Base-by-base conservation (phyloP, 768 basidiomycete genomes). In the Macrolepiota albuminosa region DNA sequence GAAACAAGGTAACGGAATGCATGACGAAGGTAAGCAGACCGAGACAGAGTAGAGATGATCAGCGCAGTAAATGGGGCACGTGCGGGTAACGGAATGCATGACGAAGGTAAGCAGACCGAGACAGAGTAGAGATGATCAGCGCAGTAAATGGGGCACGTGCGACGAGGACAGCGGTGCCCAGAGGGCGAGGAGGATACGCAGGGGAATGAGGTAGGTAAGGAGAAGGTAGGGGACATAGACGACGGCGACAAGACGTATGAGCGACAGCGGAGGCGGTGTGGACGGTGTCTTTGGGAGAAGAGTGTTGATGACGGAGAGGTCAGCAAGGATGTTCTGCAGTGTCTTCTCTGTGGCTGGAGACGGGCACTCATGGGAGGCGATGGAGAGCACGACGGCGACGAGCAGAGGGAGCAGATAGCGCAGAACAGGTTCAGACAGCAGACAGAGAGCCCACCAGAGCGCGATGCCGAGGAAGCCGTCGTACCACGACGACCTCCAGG, bases 371-470 rank as follows among this genome's bases (percentile, higher is more conserved):
- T 40, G 71, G 40, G 11, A 29, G n/a, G 68, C 45, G 39, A 65
- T 45, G 31, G 59, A 57, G 31, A 63, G 2, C 2, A 62, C 54
- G 1, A 48, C 37, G 21, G 52, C 34, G 24, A 59, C 52, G n/a
- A 70, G 34, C 61, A 60, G 45, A 42, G 56, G 63, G 39, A 62
- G 49, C 26, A 56, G 46, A 39, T 78, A 75, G 63, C 81, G 78
- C 64, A 92, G 72, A 10, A 71, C 72, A 37, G 73, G 71, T 16
- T 79, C 77, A 1, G 81, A 72, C 48, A 88, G 77, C 57, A 95
- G 75, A 74, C 90, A 93, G 21, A 85, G 29, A 0, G 81, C 82
- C 90, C 93, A 95, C 91, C 91, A 95, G 1, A 70, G 69, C 0
- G 81, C 88, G 47, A 96, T 74, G 1, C 81, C 70, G 3, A 95